phyloP scores from a whole-genome alignment of 2,329 filamentous ascomycete species.

The Penicillium sp. region DNA sequence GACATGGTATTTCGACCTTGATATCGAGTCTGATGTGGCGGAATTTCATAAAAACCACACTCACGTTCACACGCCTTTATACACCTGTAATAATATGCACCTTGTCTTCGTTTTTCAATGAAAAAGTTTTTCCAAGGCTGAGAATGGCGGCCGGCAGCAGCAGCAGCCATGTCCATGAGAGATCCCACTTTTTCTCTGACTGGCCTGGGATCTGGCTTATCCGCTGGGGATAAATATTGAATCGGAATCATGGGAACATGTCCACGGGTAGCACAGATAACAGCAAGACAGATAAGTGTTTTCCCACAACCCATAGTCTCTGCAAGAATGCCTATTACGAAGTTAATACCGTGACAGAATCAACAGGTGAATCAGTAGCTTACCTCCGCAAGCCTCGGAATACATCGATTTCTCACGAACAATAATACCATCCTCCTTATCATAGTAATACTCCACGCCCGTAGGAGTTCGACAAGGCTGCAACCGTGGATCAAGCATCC shows the following conservation, averaged over 20 bases:
- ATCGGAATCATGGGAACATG: slow-evolving; percentile 68
- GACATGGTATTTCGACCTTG: slow-evolving; percentile 44
- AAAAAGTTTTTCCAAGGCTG: slow-evolving; percentile 71
- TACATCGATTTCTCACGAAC: slow-evolving; percentile 69
- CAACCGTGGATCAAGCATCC: slow-evolving; percentile 72
- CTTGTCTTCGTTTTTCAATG: slow-evolving; percentile 49
- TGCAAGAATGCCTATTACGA: slow-evolving; percentile 40
- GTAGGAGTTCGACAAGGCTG: slow-evolving; percentile 60
- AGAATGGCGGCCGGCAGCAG: slow-evolving; percentile 64
- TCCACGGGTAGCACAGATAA: slow-evolving; percentile 73
- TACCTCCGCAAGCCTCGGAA: slow-evolving; percentile 72
- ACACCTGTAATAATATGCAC: slow-evolving; percentile 57
- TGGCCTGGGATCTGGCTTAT: slow-evolving; percentile 41
- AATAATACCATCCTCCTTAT: slow-evolving; percentile 63
- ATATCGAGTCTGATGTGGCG: slow-evolving; percentile 44
- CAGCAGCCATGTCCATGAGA: slow-evolving; percentile 74
- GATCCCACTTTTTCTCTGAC: slow-evolving; percentile 56
- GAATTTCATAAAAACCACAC: slow-evolving; percentile 60
- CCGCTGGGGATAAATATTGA: slow-evolving; percentile 46
- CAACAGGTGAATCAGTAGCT: neutral
- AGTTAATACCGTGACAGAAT: neutral
- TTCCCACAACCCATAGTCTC: slow-evolving; percentile 67
- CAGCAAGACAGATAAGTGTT: slow-evolving; percentile 78
- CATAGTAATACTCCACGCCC: slow-evolving; percentile 67
- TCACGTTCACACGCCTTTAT: slow-evolving; percentile 59